Base-by-base conservation (phyloP, 495 filamentous ascomycete species). In the Penicillium roqueforti region DNA sequence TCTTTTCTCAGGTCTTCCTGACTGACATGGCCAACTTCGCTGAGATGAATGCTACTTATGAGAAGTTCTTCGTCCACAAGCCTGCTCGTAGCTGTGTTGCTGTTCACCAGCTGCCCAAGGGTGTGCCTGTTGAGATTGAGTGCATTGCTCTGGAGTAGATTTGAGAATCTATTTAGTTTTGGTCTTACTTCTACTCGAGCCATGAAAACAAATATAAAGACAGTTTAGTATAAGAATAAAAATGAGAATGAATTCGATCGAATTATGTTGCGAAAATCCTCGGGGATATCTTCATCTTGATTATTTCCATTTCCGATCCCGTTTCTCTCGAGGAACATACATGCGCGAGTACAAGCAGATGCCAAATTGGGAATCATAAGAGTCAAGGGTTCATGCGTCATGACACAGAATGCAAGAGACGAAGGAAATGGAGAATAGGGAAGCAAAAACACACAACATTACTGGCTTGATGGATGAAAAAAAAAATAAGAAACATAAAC, bases 81-180 rank as follows among this genome's bases (percentile, higher is more conserved):
- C 92, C 92, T 16, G 91, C 92, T 26, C 82, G 92, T 43, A 93
- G 88, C 75, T 97, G 92, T 73, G 88, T 97, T 52, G 92, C 90
- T 46, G 92, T 92, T 44, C 83, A 84, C 69, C 83, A 92, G 76
- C 78, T 97, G 58, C 92, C 92, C 48, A 95, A 95, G 82, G 87
- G 84, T 32, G 91, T 91, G 44, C 82, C 85, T 46, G 85, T 96
- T 49, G 92, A 97, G 83, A 96, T 97, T 69, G 92, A 97, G 81
- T 89, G 87, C 71, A 67, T 83, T 87, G 73, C 87, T 75, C 46
- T 91, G 51, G 71, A 79, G 54, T 77, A 67, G 62, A 66, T 54
- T 38, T 29, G 7, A 3, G 2, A 3, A 10, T 26, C 4, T 9
- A 29, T 9, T 42, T 3, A 14, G 8, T 23, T 0, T 9, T 1